phyloP scores from a whole-genome alignment of 2,329 filamentous ascomycete species.

The Botrytis tulipae region DNA sequence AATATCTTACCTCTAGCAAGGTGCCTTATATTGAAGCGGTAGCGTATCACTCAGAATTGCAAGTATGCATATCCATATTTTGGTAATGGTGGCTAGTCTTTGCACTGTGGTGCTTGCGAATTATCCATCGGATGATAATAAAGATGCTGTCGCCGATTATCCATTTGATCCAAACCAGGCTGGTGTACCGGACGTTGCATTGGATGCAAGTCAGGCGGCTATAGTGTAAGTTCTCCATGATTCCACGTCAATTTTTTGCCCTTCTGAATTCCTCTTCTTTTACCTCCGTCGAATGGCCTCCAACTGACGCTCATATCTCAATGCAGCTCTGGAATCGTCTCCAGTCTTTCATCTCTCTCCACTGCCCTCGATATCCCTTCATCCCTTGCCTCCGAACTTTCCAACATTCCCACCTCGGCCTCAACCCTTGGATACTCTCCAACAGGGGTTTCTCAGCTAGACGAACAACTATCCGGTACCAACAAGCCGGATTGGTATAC shows the following conservation, averaged over 20 bases:
- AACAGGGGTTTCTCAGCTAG: background rate
- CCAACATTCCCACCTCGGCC: background rate
- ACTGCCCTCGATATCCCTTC: background rate
- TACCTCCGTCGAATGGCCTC: background rate
- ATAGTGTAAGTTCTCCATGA: background rate
- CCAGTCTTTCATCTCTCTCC: background rate
- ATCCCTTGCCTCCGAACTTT: background rate
- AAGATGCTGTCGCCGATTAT: background rate
- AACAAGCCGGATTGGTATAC: background rate
- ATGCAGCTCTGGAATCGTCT: background rate
- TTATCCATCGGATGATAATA: background rate
- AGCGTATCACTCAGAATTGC: background rate
- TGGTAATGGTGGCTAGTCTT: background rate
- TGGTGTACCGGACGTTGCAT: background rate
- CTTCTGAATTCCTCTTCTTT: background rate
- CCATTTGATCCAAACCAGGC: background rate
- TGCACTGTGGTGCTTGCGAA: background rate
- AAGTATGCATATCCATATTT: background rate
- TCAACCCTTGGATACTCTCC: background rate
- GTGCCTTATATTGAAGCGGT: background rate
- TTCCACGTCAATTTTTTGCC: background rate
- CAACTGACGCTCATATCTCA: background rate
- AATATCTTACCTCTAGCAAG: background rate
- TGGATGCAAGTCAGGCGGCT: background rate
- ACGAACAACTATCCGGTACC: background rate